Base-by-base conservation (phyloP, 1,139 yeast genomes). In the Suhomyces wounanorum region DNA sequence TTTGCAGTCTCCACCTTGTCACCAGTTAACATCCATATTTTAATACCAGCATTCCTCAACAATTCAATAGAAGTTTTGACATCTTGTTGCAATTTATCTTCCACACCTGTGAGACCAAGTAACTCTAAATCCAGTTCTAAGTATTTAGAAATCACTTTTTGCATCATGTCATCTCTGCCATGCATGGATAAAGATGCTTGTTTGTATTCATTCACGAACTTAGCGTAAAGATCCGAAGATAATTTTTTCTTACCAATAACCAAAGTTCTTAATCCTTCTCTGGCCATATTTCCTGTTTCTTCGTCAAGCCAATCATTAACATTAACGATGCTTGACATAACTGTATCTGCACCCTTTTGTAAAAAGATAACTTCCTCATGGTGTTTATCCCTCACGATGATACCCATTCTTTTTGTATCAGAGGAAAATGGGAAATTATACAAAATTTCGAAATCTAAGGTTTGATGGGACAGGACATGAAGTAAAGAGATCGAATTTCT, bases 21-120 rank as follows among this genome's bases (percentile, higher is more conserved):
- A 57, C 99, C 99, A 0, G 99, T 95, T 47, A 95, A 75, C 99
- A 95, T 95, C 99, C 99, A 95, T 48, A 95, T 94, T 63, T 90
- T 90, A 52, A 95, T 84, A 1, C 99, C 99, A 0, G 99, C 99
- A 70, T 95, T 94, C 59, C 99, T 79, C 57, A 95, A 77, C 37
- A 94, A 76, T 70, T 95, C 99, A 54, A 95, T 85, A 0, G 97
- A 89, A 0, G 96, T 82, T 66, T 92, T 94, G 51, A 95, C 97
- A 65, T 92, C 92, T 49, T 81, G 81, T 66, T 95, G 99, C 45
- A 95, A 77, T 62, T 90, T 89, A 67, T 95, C 99, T 66, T 95
- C 99, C 35, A 95, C 99, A 52, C 99, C 99, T 0, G 99, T 95
- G 48, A 95, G 74, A 0, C 99, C 99, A 49, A 91, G 72, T 33